A percentile compares a stretch with the other conserved stretches of the same genome.
Conservation (phyloP, 257 asterid genomes). For the Lantana camara region DNA sequence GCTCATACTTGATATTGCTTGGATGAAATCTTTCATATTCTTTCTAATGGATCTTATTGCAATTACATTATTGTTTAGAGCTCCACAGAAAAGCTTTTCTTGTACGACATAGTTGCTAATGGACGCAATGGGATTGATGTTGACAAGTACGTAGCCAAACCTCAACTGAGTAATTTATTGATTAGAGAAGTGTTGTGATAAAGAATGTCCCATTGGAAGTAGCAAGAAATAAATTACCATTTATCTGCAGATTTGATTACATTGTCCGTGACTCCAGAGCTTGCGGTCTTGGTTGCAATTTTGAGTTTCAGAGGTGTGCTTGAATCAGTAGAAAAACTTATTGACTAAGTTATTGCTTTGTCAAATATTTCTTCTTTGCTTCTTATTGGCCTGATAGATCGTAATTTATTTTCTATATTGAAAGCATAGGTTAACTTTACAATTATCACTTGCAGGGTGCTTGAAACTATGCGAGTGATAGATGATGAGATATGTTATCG, state of each 20-base stretch:
- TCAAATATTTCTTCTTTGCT: constrained; percentile 6
- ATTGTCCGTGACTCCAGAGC: constrained; percentile 92
- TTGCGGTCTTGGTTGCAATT: constrained; percentile 90
- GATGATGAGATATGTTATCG: constrained; percentile 92
- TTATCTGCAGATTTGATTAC: constrained; percentile 78
- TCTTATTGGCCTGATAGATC: constrained; percentile 7
- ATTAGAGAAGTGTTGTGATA: constrained; percentile 24
- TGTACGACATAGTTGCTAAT: constrained; percentile 90
- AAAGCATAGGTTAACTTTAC: constrained; percentile 21
- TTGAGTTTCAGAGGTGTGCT: constrained; percentile 74
- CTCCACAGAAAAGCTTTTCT: constrained; percentile 61
- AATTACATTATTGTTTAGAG: constrained; percentile 41
- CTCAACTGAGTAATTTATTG: constrained; percentile 25
- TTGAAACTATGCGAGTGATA: constrained; percentile 85
- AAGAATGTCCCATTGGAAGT: too few species aligned
- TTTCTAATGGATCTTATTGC: constrained; percentile 2
- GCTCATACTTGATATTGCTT: background rate
- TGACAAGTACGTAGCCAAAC: constrained; percentile 66
- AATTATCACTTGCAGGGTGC: constrained; percentile 58
- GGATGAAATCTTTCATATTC: constrained; percentile 11
- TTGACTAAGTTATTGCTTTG: constrained; percentile 4
- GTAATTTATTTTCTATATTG: background rate
- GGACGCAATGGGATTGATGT: constrained; percentile 96
- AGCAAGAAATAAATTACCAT: constrained; percentile 11
- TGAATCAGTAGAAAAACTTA: constrained; percentile 9